A percentile compares a stretch with the other conserved stretches of the same genome.
These are phyloP conservation scores for Parmelia sp. DNA, from an alignment of 495 filamentous ascomycete species.

Conservation along the genomic window DNA sequence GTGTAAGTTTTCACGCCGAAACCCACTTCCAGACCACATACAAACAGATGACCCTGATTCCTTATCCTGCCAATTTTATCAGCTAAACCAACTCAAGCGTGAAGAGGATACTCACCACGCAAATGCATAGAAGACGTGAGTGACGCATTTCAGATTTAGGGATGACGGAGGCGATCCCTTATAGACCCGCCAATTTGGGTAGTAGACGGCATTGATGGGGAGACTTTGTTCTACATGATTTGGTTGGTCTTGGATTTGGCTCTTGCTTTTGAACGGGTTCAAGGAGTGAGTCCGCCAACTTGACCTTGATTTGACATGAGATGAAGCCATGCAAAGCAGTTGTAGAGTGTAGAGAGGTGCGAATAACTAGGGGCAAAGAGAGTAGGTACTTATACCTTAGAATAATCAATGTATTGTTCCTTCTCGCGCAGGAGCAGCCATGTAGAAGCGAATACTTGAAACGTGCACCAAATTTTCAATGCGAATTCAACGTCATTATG, in stretches of 20 bases:
- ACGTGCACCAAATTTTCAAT: not conserved
- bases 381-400: not conserved
- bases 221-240: not conserved
- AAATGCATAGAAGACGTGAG: slow-evolving; percentile 88
- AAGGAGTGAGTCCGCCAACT: not conserved
- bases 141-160: slow-evolving; percentile 60
- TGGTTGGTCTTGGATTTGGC: not conserved
- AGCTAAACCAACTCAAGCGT: slow-evolving; percentile 21
- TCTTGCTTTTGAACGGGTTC: slow-evolving; percentile 14
- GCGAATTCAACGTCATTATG: too few species aligned
- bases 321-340: slow-evolving; percentile 3
- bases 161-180: slow-evolving; percentile 69
- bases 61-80: slow-evolving; percentile 15
- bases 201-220: slow-evolving; percentile 25
- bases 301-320: not conserved
- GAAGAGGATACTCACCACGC: slow-evolving; percentile 47
- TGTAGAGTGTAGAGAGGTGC: not conserved
- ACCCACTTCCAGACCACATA: not conserved
- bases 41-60: slow-evolving; percentile 14
- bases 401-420: not conserved
- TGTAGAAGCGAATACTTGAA: not conserved
- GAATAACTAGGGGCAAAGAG: not conserved
- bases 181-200: slow-evolving; percentile 81
- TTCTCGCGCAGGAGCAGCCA: not conserved
- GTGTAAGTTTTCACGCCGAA: not conserved